Conservation (phyloP, 495 filamentous ascomycete species). For the Xylaria venustula region DNA sequence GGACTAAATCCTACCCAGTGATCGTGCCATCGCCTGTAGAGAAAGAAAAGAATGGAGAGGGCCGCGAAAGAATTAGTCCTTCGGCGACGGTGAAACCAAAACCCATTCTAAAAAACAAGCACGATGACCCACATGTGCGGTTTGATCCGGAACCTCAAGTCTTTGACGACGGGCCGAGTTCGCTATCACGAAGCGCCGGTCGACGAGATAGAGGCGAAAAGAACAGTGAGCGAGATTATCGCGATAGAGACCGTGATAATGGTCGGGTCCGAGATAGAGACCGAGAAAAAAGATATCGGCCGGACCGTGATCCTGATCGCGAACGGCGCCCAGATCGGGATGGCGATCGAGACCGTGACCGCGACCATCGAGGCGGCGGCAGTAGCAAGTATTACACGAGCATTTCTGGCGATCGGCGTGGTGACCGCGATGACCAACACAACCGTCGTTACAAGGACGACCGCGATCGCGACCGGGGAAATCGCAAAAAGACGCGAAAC, state of each 20-base stretch:
- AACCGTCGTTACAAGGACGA: not conserved
- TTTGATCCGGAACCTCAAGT: slow-evolving; percentile 36
- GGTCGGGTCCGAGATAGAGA: slow-evolving; percentile 19
- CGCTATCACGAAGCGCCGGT: slow-evolving; percentile 19
- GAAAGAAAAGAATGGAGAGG: not conserved
- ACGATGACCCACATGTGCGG: slow-evolving; percentile 44
- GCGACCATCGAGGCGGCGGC: slow-evolving; percentile 17
- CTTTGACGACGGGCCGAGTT: slow-evolving; percentile 38
- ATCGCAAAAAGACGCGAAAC: slow-evolving; percentile 37
- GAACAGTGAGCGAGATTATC: slow-evolving; percentile 18
- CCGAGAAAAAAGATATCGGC: slow-evolving; percentile 24
- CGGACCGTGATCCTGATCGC: slow-evolving; percentile 26
- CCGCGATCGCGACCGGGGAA: slow-evolving; percentile 9
- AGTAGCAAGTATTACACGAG: slow-evolving; percentile 9
- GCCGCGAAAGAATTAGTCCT: slow-evolving; percentile 28
- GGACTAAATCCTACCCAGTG: slow-evolving; percentile 32
- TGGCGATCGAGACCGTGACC: slow-evolving; percentile 24
- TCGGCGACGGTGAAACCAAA: slow-evolving; percentile 42
- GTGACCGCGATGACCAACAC: slow-evolving; percentile 6
- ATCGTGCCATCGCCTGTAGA: slow-evolving; percentile 42
- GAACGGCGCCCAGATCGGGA: slow-evolving; percentile 18
- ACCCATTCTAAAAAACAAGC: slow-evolving; percentile 52
- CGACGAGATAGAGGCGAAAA: slow-evolving; percentile 26
- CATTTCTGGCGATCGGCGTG: not conserved
- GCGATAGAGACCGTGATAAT: slow-evolving; percentile 24